These are phyloP conservation scores for Adansonia madagascariensis DNA, from an alignment of 441 rosid genomes.

Conservation along the genomic window DNA sequence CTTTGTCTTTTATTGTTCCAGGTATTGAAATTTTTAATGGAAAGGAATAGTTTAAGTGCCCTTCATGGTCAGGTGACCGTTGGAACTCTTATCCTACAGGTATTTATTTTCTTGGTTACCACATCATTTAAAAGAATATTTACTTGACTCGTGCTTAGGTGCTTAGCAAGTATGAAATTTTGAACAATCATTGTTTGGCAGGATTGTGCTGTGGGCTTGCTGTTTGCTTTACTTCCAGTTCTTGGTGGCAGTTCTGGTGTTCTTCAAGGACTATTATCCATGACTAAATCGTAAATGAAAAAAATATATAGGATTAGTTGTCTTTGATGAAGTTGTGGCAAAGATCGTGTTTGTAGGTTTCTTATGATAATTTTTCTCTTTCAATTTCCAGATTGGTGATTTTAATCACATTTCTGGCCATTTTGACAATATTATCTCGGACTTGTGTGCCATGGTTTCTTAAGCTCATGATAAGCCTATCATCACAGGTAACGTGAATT, in stretches of 20 bases:
- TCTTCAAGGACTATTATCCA: conserved; percentile 90
- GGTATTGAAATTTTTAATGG: conserved; percentile 97
- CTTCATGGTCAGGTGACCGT: conserved; percentile 97
- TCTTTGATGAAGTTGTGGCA: conserved; percentile 14
- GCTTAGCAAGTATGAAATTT: conserved; percentile 26
- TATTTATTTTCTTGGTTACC: conserved; percentile 33
- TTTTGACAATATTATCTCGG: conserved; percentile 70
- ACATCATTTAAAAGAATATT: conserved; percentile 8
- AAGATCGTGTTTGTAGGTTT: neutral
- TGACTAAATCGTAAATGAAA: conserved; percentile 80
- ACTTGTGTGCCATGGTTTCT: conserved; percentile 98
- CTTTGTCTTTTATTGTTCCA: conserved; percentile 39
- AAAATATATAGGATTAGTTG: conserved; percentile 26
- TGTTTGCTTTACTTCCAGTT: conserved; percentile 96
- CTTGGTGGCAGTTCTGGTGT: conserved; percentile 93
- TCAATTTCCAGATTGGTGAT: conserved; percentile 70
- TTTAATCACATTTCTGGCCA: conserved; percentile 69
- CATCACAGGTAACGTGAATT: conserved; percentile 66
- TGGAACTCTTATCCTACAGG: conserved; percentile 96
- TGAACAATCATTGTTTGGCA: conserved; percentile 43
- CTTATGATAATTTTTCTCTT: neutral
- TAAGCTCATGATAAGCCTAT: conserved; percentile 91
- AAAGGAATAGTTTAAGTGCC: conserved; percentile 83
- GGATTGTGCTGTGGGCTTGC: conserved; percentile 98
- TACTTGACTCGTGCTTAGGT: neutral